These are phyloP conservation scores for Coniosporium tulheliwenetii DNA, from an alignment of 2,329 filamentous ascomycete species.

Conservation along the genomic window DNA sequence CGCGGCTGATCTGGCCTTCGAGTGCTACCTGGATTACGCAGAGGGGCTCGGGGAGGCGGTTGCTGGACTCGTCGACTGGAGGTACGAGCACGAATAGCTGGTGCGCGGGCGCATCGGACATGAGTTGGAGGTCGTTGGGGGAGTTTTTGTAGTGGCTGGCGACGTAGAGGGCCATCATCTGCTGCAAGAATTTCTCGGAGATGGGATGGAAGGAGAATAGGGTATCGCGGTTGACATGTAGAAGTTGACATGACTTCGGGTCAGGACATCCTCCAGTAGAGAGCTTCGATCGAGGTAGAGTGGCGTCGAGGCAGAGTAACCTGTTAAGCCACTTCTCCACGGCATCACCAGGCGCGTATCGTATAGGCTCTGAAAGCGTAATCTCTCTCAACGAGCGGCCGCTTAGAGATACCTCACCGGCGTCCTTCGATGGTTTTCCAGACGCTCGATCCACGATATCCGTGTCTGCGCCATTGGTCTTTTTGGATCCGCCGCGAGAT, in stretches of 20 bases:
- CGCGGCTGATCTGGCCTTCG: constrained; percentile 85
- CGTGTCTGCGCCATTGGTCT: constrained; percentile 35
- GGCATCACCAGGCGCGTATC: constrained; percentile 77
- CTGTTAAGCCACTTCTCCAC: constrained; percentile 97
- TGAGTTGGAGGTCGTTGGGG: constrained; percentile 92
- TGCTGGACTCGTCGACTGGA: constrained; percentile 48
- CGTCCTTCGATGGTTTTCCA: constrained; percentile 53
- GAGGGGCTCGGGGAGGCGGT: constrained; percentile 76
- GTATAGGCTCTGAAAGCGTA: constrained; percentile 81
- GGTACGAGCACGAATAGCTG: constrained; percentile 90
- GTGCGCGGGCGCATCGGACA: constrained; percentile 95
- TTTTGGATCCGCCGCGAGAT: constrained; percentile 47
- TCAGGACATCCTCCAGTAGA: constrained; percentile 71
- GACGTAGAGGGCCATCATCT: constrained; percentile 96
- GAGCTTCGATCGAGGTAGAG: constrained; percentile 61
- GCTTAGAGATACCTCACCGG: constrained; percentile 41
- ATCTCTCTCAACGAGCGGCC: constrained; percentile 79
- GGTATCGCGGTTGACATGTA: constrained; percentile 91
- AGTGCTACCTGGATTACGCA: constrained; percentile 90
- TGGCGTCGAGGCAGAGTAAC: constrained; percentile 84
- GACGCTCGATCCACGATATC: constrained; percentile 65
- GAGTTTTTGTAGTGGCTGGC: constrained; percentile 98
- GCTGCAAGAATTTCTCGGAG: constrained; percentile 91
- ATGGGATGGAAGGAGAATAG: constrained; percentile 97
- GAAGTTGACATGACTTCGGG: constrained; percentile 77